phyloP scores from a whole-genome alignment of 306 rosid genomes.

The Gynostemma pentaphyllum region DNA sequence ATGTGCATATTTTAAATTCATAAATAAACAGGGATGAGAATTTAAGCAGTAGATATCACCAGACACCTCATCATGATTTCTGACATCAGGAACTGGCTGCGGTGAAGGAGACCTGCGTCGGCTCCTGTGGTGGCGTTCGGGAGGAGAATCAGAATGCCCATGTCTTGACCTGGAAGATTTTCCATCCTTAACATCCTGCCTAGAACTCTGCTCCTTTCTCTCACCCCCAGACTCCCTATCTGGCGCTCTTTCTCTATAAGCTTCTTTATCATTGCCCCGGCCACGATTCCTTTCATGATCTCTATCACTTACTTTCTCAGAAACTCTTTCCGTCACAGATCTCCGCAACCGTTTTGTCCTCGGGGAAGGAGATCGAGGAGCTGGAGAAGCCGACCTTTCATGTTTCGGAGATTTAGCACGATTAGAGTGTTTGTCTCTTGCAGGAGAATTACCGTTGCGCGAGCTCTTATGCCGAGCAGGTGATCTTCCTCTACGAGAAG shows the following conservation, averaged over 20 bases:
- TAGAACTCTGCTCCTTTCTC: slow-evolving; percentile 36
- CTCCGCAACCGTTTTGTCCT: slow-evolving; percentile 38
- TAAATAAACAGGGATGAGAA: neutral
- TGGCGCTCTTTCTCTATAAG: slow-evolving; percentile 30
- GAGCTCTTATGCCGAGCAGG: slow-evolving; percentile 29
- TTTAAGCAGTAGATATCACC: slow-evolving; percentile 79
- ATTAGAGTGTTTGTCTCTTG: slow-evolving; percentile 19
- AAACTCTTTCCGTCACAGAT: slow-evolving; percentile 28
- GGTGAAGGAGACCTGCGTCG: slow-evolving; percentile 50
- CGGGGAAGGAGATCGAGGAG: slow-evolving; percentile 38
- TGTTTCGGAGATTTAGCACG: slow-evolving; percentile 30
- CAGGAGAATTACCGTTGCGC: slow-evolving; percentile 22
- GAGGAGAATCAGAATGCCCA: slow-evolving; percentile 33
- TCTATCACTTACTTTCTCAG: slow-evolving; percentile 16
- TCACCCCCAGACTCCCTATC: slow-evolving; percentile 33
- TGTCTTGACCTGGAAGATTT: slow-evolving; percentile 50
- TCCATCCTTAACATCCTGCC: slow-evolving; percentile 23
- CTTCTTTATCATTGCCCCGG: slow-evolving; percentile 32
- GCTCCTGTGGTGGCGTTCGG: slow-evolving; percentile 31
- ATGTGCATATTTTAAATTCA: neutral
- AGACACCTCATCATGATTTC: slow-evolving; percentile 81
- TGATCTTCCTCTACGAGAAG: slow-evolving; percentile 29
- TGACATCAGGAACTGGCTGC: slow-evolving; percentile 19
- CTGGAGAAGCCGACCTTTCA: slow-evolving; percentile 18
- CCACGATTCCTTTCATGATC: slow-evolving; percentile 22